A percentile compares a stretch with the other conserved stretches of the same genome.
Evolutionary conservation across 371 early-diverging fungal species (phyloP).

Genomic region (Mortierella sp.): DNA sequence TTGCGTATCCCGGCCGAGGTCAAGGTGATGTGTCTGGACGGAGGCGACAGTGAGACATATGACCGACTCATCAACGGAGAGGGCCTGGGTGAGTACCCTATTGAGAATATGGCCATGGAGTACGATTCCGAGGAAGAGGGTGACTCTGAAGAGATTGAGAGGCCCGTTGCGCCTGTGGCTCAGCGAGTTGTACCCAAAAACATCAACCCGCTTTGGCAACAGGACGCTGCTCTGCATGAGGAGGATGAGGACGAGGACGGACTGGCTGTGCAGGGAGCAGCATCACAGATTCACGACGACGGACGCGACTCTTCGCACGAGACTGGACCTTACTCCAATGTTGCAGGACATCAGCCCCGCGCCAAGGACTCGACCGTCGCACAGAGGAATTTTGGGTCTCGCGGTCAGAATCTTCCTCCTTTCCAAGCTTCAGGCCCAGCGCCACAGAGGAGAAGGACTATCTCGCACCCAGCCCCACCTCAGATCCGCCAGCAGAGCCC

Average conservation of each 20-base stretch:
- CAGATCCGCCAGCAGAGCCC: conserved; percentile 15
- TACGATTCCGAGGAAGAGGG: conserved; percentile 14
- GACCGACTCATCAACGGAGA: conserved; percentile 51
- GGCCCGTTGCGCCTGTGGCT: conserved; percentile 16
- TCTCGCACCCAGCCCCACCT: conserved; percentile 27
- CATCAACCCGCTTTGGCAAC: conserved; percentile 38
- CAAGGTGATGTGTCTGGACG: conserved; percentile 65
- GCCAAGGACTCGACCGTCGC: background rate
- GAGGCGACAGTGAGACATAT: conserved; percentile 59
- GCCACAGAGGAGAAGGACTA: conserved; percentile 36
- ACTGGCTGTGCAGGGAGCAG: background rate
- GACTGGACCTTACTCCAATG: conserved; percentile 26
- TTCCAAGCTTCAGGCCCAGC: conserved; percentile 16
- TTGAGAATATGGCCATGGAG: conserved; percentile 4
- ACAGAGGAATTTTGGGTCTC: background rate
- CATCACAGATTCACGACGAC: conserved; percentile 1
- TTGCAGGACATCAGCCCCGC: conserved; percentile 6
- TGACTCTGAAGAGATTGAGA: background rate
- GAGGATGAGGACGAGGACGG: conserved; percentile 15
- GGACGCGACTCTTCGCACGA: conserved; percentile 35
- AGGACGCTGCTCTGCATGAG: conserved; percentile 19
- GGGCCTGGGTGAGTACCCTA: conserved; percentile 3
- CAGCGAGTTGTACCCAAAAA: conserved; percentile 22
- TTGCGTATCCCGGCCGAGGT: conserved; percentile 70
- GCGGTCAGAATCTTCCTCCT: background rate